Base-by-base conservation (phyloP, 1,139 yeast species). In the Martiniozyma asiatica region DNA sequence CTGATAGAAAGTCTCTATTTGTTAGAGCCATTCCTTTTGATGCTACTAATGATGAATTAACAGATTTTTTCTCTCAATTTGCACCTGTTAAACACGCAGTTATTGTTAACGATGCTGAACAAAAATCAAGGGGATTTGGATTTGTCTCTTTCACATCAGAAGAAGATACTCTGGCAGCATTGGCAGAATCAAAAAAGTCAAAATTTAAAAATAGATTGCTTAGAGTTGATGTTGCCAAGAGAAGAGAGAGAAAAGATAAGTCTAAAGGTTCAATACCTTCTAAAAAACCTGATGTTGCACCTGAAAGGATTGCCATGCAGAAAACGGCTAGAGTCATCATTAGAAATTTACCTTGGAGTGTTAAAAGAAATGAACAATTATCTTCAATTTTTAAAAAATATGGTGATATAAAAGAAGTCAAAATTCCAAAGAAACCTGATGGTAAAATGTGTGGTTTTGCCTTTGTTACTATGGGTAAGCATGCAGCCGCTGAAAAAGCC, bases 51-150 rank as follows among this genome's bases (percentile, higher is more conserved):
- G 94, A 84, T 36, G 76, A 84, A 45, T 63, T 85, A 30, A 68
- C 89, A 1, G 81, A 78, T 43, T 84, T 66, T 56, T 89, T 89
- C 50, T 79, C 97, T 1, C 84, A 84, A 41, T 78, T 85, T 55
- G 92, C 84, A 1, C 98, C 98, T 4, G 93, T 89, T 10, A 85
- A 79, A 56, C 98, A 89, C 56, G 94, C 97, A 4, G 92, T 85
- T 30, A 70, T 89, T 30, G 98, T 92, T 15, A 79, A 66, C 27
- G 95, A 89, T 51, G 61, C 65, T 10, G 73, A 78, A 28, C 70
- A 79, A 29, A 61, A 70, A 29, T 81, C 94, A 5, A 69, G 92
- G 54, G 97, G 98, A 2, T 92, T 85, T 55, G 99, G 98, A 6
- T 92, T 92, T 55, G 98, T 85, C 12, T 78, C 94, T 27, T 89